Base-by-base conservation (phyloP, 768 basidiomycete species). In the Lyophyllum shimeji region DNA sequence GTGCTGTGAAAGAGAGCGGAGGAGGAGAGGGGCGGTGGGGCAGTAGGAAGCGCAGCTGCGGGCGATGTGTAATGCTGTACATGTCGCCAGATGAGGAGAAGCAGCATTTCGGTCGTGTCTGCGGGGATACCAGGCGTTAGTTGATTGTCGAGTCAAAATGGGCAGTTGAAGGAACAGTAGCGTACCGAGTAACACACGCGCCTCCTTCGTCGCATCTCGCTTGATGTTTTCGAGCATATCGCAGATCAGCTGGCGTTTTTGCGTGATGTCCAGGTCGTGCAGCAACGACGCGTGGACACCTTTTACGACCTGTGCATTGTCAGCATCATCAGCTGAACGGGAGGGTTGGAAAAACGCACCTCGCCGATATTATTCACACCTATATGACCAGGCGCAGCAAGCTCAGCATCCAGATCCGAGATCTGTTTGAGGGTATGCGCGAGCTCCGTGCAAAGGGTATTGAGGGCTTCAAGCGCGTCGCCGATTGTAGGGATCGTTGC, bases 81-180 rank as follows among this genome's bases (percentile, higher is more conserved):
- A 63, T 95, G 94, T 15, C 91, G 80, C 88, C 90, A 93, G 9
- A 93, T 73, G 18, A 95, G 76, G 17, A 95, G 76, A 8, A 95
- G 75, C 5, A 90, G 67, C 83, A 93, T 88, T 69, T 95, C 94
- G 48, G 84, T 71, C 15, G 86, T 82, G 53, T 81, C 89, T 90
- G 60, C 3, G 39, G 27, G 46, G 7, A 13, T 6, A 17, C 15
- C 18, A 46, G 15, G 7, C 4, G 17, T n/a, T 17, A 18, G 39
- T 18, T n/a, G 15, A 37, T 37, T 17, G 15, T 37, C 9, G 15
- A 18, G 39, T 18, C n/a, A 9, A 40, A 40, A n/a, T 4, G 29
- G 25, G n/a, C 8, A 21, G 46, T 27, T 48, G 43, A 23, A 21
- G 13, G 9, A 43, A 29, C 34, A 34, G 7, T 27, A 12, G 72